Percentiles rank a stretch among this genome's conserved stretches.
phyloP scores from a whole-genome alignment of 2,329 filamentous ascomycete genomes.

The Botryosphaeria dothidea region DNA sequence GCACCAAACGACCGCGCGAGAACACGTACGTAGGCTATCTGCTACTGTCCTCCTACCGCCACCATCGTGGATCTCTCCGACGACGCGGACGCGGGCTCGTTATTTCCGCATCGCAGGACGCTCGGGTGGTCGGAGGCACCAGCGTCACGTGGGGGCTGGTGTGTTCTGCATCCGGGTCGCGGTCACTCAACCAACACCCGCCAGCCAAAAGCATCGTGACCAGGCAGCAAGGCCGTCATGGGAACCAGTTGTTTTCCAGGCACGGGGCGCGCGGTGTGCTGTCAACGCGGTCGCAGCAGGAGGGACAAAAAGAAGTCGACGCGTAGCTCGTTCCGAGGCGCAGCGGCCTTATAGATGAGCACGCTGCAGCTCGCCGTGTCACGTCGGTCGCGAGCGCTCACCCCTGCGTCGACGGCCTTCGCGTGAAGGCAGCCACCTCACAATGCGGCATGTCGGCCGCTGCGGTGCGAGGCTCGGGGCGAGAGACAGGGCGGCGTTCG shows the following conservation, averaged over 20 bases:
- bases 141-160: too few relatives aligned
- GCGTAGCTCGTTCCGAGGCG: conserved; percentile 11
- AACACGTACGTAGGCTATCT: too few relatives aligned
- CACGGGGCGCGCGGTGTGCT: conserved; percentile 5
- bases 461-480: neutral
- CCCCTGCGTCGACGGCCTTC: neutral
- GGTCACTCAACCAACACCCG: too few relatives aligned
- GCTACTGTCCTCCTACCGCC: neutral
- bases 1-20: neutral
- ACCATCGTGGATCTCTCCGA: neutral
- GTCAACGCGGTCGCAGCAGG: neutral
- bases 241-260: neutral
- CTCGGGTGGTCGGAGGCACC: neutral
- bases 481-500: neutral
- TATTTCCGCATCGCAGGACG: neutral
- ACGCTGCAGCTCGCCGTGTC: conserved; percentile 1
- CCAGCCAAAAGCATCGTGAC: neutral
- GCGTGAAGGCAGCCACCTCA: neutral
- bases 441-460: neutral
- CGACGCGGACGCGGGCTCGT: neutral
- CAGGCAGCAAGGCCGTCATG: neutral
- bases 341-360: conserved; percentile 11
- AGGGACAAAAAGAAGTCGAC: conserved; percentile 8
- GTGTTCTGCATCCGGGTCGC: neutral
- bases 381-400: neutral